Conservation (phyloP, 371 early-diverging fungal species). For the Cokeromyces recurvatus region DNA sequence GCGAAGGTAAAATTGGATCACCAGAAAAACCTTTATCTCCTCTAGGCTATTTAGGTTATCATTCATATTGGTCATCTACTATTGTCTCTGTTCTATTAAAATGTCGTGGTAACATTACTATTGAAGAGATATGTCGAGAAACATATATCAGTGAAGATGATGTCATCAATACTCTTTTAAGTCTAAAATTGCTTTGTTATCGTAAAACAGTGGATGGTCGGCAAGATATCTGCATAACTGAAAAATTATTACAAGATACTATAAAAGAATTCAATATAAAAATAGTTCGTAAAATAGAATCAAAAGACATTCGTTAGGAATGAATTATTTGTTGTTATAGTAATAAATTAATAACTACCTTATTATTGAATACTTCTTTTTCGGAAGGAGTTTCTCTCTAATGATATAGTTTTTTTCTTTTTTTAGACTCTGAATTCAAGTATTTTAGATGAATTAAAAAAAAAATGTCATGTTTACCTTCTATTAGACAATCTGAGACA, state of each 20-base stretch:
- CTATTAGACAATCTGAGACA: too few species aligned
- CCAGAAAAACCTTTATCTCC: slow-evolving; percentile 87
- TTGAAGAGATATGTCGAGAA: slow-evolving; percentile 25
- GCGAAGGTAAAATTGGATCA: slow-evolving; percentile 83
- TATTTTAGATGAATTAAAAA: too few species aligned
- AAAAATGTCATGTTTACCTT: too few species aligned
- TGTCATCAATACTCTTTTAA: slow-evolving; percentile 27
- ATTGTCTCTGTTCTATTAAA: slow-evolving; percentile 40
- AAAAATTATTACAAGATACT: slow-evolving; percentile 17
- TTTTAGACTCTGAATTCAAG: too few species aligned
- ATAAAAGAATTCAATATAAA: slow-evolving; percentile 11
- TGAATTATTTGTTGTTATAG: too few species aligned
- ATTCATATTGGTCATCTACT: slow-evolving; percentile 70
- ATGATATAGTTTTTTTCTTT: too few species aligned
- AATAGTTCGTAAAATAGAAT: slow-evolving; percentile 14
- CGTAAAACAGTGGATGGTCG: slow-evolving; percentile 4
- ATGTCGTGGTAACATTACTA: slow-evolving; percentile 23
- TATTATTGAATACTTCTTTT: too few species aligned
- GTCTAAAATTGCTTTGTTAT: slow-evolving; percentile 27
- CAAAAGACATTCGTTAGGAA: slow-evolving; percentile 13
- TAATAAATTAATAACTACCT: too few species aligned
- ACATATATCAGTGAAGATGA: slow-evolving; percentile 41
- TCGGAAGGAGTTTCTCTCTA: too few species aligned
- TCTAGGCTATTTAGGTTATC: slow-evolving; percentile 66
- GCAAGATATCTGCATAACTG: slow-evolving; percentile 21